Base-by-base conservation (phyloP, 768 basidiomycete species). In the Tulasnella sp. region DNA sequence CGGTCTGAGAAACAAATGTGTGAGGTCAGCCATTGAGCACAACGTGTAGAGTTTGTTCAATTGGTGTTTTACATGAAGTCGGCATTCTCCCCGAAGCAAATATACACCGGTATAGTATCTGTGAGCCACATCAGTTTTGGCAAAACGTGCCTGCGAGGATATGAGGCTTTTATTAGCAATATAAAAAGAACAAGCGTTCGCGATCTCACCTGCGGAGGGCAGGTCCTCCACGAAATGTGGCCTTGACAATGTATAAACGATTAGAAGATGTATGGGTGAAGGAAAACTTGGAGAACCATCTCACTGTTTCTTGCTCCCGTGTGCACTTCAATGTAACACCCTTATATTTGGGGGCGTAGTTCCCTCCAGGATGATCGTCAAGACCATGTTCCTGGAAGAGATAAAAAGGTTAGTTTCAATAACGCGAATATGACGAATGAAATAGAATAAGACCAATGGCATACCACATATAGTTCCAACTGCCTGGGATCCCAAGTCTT, bases 361-460 rank as follows among this genome's bases (percentile, higher is more conserved):
- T 52, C 19, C 8, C 27, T 5, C 9, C 51, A n/a, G 51, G 51
- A 52, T 52, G 51, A 4, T 26, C 26, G 7, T 7, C n/a, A 19
- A 52, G 24, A 10, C 51, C 51, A 29, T 52, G 34, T 13, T 52
- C 34, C 51, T 52, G n/a, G n/a, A n/a, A n/a, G n/a, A n/a, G n/a
- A n/a, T n/a, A n/a, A n/a, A n/a, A n/a, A n/a, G n/a, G n/a, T 19
- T 7, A 7, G 7, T 7, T 7, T 15, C 7, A 38, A 52, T 10
- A 19, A 30, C 13, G 27, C 13, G 19, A 19, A 52, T 8, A 7
- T 4, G 23, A 9, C 4, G 13, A 9, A 32, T n/a, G n/a, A n/a
- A n/a, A n/a, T n/a, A n/a, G n/a, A n/a, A n/a, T n/a, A n/a, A n/a
- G n/a, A n/a, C n/a, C n/a, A n/a, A n/a, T n/a, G n/a, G n/a, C n/a